Conservation (phyloP, 2,329 filamentous ascomycete species). For the Ophiosphaerella korrae region DNA sequence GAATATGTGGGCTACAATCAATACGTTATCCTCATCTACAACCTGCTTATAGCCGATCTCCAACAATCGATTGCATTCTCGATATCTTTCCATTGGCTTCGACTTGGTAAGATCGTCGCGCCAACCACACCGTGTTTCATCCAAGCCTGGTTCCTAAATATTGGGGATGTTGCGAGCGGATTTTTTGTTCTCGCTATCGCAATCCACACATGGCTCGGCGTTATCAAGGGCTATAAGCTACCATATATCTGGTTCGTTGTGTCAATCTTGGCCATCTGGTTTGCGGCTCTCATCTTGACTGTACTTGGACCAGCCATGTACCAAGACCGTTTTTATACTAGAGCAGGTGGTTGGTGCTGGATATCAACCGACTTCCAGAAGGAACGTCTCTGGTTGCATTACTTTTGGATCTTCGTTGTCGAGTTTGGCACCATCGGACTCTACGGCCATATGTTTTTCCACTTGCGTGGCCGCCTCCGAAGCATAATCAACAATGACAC, state of each 20-base stretch:
- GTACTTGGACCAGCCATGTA: slow-evolving; percentile 53
- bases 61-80: slow-evolving; percentile 58
- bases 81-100: slow-evolving; percentile 56
- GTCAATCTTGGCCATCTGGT: slow-evolving; percentile 54
- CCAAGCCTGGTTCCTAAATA: slow-evolving; percentile 58
- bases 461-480: slow-evolving; percentile 53
- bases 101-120: slow-evolving; percentile 50
- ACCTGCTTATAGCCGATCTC: slow-evolving; percentile 59
- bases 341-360: slow-evolving; percentile 62
- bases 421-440: slow-evolving; percentile 58
- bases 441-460: slow-evolving; percentile 56
- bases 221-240: slow-evolving; percentile 55
- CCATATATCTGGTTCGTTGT: slow-evolving; percentile 52
- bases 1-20: slow-evolving; percentile 60
- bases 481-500: slow-evolving; percentile 43
- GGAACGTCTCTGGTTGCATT: slow-evolving; percentile 58
- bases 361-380: slow-evolving; percentile 50
- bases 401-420: slow-evolving; percentile 60
- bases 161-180: slow-evolving; percentile 59
- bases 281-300: slow-evolving; percentile 52
- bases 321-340: slow-evolving; percentile 51
- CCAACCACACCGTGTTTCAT: slow-evolving; percentile 54
- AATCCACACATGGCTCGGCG: slow-evolving; percentile 58
- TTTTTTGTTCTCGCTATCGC: slow-evolving; percentile 61
- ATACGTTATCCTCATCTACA: slow-evolving; percentile 60